These are phyloP conservation scores for Microsporum ferrugineum DNA, from an alignment of 2,329 filamentous ascomycete species.

Conservation along the genomic window DNA sequence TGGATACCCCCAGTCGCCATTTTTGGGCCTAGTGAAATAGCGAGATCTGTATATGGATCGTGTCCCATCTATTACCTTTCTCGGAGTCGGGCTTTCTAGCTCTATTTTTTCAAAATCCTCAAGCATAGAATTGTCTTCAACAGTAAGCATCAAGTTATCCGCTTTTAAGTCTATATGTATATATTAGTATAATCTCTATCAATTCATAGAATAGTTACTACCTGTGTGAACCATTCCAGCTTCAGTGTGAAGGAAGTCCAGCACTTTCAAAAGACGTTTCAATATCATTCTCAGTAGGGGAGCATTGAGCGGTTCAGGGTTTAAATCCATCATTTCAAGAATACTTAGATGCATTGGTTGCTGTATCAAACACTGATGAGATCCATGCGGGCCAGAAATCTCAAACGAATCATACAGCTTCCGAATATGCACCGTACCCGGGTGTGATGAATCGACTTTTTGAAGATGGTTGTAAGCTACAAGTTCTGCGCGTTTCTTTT, in stretches of 20 bases:
- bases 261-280: conserved; percentile 16
- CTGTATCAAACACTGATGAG: not conserved
- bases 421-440: not conserved
- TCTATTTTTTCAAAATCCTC: not conserved
- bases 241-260: conserved; percentile 24
- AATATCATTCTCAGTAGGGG: conserved; percentile 17
- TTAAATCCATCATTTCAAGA: not conserved
- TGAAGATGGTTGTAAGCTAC: not conserved
- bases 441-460: not conserved
- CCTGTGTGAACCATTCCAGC: conserved; percentile 21
- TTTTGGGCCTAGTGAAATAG: not conserved
- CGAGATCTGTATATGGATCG: not conserved
- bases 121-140: not conserved
- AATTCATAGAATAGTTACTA: conserved; percentile 2
- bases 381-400: not conserved
- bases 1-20: not conserved
- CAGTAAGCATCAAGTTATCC: not conserved
- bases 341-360: not conserved
- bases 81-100: not conserved
- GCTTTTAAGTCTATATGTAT: not conserved
- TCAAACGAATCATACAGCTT: not conserved
- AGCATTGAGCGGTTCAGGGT: conserved; percentile 12
- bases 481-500: not conserved
- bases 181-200: not conserved
- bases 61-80: not conserved